Conservation (phyloP, 345 rosid genomes). For the Jatropha curcas region DNA sequence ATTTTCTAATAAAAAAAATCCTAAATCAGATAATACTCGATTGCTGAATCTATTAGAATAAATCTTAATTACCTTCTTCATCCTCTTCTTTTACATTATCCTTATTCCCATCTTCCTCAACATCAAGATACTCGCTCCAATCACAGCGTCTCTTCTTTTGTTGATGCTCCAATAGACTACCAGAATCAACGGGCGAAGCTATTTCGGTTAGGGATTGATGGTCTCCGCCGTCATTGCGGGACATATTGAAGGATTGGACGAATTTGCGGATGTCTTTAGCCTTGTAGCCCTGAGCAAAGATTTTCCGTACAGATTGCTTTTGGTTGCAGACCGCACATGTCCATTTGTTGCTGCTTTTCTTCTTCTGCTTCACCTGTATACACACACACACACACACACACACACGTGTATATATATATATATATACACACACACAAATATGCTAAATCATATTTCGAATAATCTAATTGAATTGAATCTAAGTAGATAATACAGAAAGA, state of each 20-base stretch:
- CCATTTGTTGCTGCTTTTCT: constrained; percentile 71
- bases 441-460: no score
- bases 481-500: background rate
- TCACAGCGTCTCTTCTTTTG: constrained; percentile 47
- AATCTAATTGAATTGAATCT: background rate
- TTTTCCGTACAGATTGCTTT: constrained; percentile 68
- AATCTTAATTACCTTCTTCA: constrained; percentile 25
- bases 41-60: background rate
- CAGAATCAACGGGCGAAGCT: background rate
- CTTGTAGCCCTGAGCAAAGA: constrained; percentile 61
- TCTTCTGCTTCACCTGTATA: constrained; percentile 79
- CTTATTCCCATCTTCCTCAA: constrained; percentile 12
- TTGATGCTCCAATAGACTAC: background rate
- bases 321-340: constrained; percentile 79
- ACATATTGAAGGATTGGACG: constrained; percentile 79
- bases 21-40: background rate
- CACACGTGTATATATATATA: no score
- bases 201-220: background rate
- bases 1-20: background rate
- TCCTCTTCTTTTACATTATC: constrained; percentile 15
- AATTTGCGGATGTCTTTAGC: constrained; percentile 77
- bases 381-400: background rate
- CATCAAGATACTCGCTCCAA: constrained; percentile 65
- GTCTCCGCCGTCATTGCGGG: constrained; percentile 36
- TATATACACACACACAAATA: background rate